Evolutionary conservation across 305 asterid species (phyloP), one percentile per base, ranked within the genome.

Genomic region (Lippia alba): DNA sequence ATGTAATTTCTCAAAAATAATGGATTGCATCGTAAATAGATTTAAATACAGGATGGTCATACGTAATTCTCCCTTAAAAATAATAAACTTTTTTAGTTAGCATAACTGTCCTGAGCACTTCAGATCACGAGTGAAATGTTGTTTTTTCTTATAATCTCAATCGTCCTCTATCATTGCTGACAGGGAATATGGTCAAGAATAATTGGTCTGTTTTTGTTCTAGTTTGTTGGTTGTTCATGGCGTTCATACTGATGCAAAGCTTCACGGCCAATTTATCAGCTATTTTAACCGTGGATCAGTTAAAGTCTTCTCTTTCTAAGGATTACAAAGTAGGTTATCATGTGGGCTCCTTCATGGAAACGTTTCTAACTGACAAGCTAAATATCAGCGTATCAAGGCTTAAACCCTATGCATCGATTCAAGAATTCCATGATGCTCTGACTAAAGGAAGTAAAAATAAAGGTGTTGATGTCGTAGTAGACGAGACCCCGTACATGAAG

Each of bases 181-280:
- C 74, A 85, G 90, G 87, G 58, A 71, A 80, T 36, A 74, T 76
- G 84, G 90, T 83, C 12, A 45, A 66, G 0, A 87, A 73, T 73
- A 80, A 66, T 14, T 81, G 86, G 89, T 87, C 91, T 0, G 66
- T 81, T 40, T 75, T 87, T 44, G 86, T 85, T 56, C 56, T 86
- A 32, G 72, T 85, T 10, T 74, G 76, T 15, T 86, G 90, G 95
- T 33, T 86, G 72, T 83, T 76, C 76, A 84, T 81, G 90, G 84
- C 90, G 10, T 84, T 74, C 78, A 71, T 84, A 67, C 78, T 84
- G 18, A 83, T 84, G 92, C 90, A 83, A 71, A 89, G 91, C 66
- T 84, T 78, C 75, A 83, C 96, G 0, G 91, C 87, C 4, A 86
- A 83, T 66, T 69, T 89, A 51, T 83, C 87, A 1, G 84, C 89